Conservation (phyloP, 768 basidiomycete species). For the Tylopilus sp. region DNA sequence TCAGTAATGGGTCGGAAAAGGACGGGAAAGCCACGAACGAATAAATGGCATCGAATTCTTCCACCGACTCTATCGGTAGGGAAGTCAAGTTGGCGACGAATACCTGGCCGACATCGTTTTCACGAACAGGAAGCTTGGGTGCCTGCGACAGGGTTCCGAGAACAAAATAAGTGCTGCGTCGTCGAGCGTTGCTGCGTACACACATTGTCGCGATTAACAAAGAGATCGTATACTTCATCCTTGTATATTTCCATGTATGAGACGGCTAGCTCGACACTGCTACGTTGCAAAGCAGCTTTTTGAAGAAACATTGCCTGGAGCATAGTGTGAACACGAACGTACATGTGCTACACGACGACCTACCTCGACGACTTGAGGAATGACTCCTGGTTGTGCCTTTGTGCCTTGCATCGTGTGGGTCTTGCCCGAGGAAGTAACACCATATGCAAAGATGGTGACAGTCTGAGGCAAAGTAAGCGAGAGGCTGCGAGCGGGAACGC, state of each 20-base stretch:
- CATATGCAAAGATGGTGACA: constrained; percentile 86
- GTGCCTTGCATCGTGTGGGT: constrained; percentile 93
- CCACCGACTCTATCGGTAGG: constrained; percentile 35
- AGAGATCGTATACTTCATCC: constrained; percentile 86
- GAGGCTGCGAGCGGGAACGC: not conserved
- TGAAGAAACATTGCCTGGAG: constrained; percentile 58
- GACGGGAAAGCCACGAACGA: constrained; percentile 34
- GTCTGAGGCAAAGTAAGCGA: constrained; percentile 42
- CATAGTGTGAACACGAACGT: not conserved
- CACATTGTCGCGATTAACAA: constrained; percentile 73
- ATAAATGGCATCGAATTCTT: constrained; percentile 49
- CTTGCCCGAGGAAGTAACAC: constrained; percentile 88
- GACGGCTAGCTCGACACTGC: constrained; percentile 48
- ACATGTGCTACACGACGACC: constrained; percentile 16
- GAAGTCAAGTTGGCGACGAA: constrained; percentile 51
- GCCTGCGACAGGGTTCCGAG: constrained; percentile 41
- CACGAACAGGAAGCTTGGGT: constrained; percentile 53
- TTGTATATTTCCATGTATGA: constrained; percentile 92
- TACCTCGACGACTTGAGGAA: constrained; percentile 76
- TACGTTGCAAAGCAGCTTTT: constrained; percentile 36
- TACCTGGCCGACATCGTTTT: constrained; percentile 49
- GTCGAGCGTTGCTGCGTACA: no score
- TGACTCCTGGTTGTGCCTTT: constrained; percentile 71
- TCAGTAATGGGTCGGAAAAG: not conserved
- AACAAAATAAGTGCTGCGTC: no score